Evolutionary conservation across 495 filamentous ascomycete genomes (phyloP), one percentile per base, ranked within the genome.

Genomic region (Neurospora intermedia): DNA sequence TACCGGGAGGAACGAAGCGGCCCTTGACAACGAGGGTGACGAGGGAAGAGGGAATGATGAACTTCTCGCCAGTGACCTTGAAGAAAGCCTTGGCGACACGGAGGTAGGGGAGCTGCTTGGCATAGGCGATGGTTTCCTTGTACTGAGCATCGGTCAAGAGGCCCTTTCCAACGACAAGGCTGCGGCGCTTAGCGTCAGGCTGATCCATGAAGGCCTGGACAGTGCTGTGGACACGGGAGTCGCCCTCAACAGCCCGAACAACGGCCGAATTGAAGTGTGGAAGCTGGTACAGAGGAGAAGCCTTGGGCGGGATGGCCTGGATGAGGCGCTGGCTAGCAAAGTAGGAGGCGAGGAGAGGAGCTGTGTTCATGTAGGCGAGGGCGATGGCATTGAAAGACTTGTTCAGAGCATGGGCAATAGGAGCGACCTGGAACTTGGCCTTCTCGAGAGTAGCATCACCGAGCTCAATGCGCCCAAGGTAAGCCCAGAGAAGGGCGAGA

Each of bases 61-160:
- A 92, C 73, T 90, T 92, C 83, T 99, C 96, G 73, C 96, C 96
- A 76, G 92, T 91, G 70, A 99, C 96, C 85, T 99, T 99, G 89
- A 99, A 99, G 84, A 96, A 99, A 3, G 93, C 93, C 83, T 94
- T 95, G 80, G 94, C 93, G n/a, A 98, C 88, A 72, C 91, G 86
- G 69, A 98, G 84, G 62, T 87, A 85, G 0, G 96, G 96, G 15
- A 99, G 83, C 80, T 97, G 92, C 76, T 88, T 88, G 35, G 93
- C 94, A 54, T 97, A 90, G 59, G 82, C 78, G 70, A 97, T 83
- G 40, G 91, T 93, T 35, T 89, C 87, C 43, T 88, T 83, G 82
- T 97, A 97, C 79, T 97, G 89, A 70, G 87, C 81, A 70, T 93
- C 90, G 9, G 87, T 90, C 62, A 97, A 82, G 43, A 96, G 88